Evolutionary conservation across 371 early-diverging fungal genomes (phyloP).

Genomic region (Entomophthora muscae): DNA sequence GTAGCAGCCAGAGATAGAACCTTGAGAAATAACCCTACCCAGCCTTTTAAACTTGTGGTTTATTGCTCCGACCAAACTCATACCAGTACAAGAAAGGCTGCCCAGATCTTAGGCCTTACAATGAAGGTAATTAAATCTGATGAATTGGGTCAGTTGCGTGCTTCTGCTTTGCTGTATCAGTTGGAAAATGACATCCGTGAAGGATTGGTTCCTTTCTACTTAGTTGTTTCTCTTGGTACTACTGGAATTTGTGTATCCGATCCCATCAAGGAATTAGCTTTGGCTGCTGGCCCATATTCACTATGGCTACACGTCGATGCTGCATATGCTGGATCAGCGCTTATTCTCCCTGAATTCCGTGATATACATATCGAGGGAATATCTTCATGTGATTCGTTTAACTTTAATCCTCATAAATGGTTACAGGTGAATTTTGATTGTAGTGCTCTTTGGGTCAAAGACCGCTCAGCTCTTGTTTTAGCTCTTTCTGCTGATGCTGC

Average conservation of each 20-base stretch:
- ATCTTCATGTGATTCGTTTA: slow-evolving; percentile 26
- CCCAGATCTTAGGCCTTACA: slow-evolving; percentile 21
- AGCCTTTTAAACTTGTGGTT: slow-evolving; percentile 16
- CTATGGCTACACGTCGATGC: slow-evolving; percentile 37
- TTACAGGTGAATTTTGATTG: slow-evolving; percentile 30
- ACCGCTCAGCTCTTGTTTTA: slow-evolving; percentile 13
- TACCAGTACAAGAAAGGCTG: slow-evolving; percentile 24
- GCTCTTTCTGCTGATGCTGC: slow-evolving; percentile 15
- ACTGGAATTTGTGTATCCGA: slow-evolving; percentile 31
- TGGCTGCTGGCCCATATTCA: slow-evolving; percentile 11
- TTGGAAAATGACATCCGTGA: slow-evolving; percentile 21
- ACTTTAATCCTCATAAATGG: slow-evolving; percentile 40
- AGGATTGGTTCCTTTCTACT: slow-evolving; percentile 34
- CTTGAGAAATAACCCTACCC: slow-evolving; percentile 9
- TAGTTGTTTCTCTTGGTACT: slow-evolving; percentile 35
- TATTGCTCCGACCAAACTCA: slow-evolving; percentile 21
- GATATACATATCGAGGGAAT: slow-evolving; percentile 18
- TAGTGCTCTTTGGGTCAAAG: slow-evolving; percentile 23
- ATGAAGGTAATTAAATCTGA: slow-evolving; percentile 17
- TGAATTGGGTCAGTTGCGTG: slow-evolving; percentile 14
- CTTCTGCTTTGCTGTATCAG: slow-evolving; percentile 14
- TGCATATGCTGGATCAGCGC: slow-evolving; percentile 35
- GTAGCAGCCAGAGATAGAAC: slow-evolving; percentile 29
- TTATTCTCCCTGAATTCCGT: slow-evolving; percentile 29
- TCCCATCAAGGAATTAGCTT: slow-evolving; percentile 24